Evolutionary conservation across 768 basidiomycete genomes (phyloP), one percentile per base, ranked within the genome.

Genomic region (Sutorius australiensis): DNA sequence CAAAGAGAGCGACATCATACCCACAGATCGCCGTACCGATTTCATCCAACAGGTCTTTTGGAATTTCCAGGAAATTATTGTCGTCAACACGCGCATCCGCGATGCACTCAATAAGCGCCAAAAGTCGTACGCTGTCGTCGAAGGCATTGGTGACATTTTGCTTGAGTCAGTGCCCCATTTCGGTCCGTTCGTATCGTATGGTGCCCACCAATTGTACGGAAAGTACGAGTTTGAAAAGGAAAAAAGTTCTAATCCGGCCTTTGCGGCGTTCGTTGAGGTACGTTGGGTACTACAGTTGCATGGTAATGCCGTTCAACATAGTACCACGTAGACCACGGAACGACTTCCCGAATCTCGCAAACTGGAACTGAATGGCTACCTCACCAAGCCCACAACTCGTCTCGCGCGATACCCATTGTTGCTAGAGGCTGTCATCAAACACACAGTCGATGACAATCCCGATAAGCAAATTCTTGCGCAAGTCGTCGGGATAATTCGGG

Each of bases 171-270:
- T 95, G 2, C 90, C 91, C 1, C 80, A 87, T 65, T 97, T 99
- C 61, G 81, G 77, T 10, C 97, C 97, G 1, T 99, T 98, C 64
- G 94, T 98, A 44, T 83, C 83, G 32, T 99, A 98, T 63, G 97
- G 95, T 40, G 86, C 93, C 9, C 95, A 98, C 66, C 97, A 99
- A 70, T 75, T 98, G 51, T 98, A 95, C 65, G 97, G 97, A 12
- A 99, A 98, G 72, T 98, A 92, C 67, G 95, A 98, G 73, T 98
- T 99, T 69, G 97, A 99, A 76, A 95, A 92, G 78, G 97, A 98
- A 78, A 98, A 98, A 77, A 85, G 80, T 50, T 80, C 85, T 46
- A 99, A 99, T 72, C 82, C 88, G 6, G 89, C 84, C 12, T 99
- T 99, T 73, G 88, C 92, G 48, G 83, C 84, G 54, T 99, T 98